Conservation (phyloP, 768 basidiomycete species). For the Udeniomyces megalosporus region DNA sequence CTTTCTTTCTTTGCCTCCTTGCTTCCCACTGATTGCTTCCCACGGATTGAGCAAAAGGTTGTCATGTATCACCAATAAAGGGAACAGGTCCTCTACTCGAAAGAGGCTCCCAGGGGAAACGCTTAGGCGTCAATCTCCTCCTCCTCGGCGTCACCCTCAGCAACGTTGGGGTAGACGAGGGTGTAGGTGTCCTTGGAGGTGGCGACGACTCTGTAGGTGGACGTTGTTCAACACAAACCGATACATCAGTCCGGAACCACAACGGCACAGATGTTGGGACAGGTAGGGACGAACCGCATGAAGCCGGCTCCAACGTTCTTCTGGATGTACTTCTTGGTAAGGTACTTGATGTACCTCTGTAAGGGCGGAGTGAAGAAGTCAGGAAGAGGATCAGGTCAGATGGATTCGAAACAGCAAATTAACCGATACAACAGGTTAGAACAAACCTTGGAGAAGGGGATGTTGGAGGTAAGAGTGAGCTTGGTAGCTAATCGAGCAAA, state of each 20-base stretch:
- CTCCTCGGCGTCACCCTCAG: constrained; percentile 9
- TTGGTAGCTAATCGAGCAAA: constrained; percentile 57
- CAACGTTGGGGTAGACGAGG: constrained; percentile 59
- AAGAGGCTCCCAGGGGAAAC: neutral
- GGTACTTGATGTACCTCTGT: constrained; percentile 42
- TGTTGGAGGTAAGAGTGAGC: constrained; percentile 66
- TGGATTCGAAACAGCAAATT: neutral
- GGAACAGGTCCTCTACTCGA: too few relatives aligned
- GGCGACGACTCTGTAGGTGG: constrained; percentile 64
- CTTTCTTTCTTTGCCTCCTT: neutral
- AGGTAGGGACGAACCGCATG: constrained; percentile 38
- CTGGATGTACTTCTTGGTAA: constrained; percentile 98
- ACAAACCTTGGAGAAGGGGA: constrained; percentile 58
- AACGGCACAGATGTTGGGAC: constrained; percentile 38
- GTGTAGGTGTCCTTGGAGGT: constrained; percentile 85
- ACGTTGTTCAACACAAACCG: neutral
- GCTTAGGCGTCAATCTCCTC: constrained; percentile 7
- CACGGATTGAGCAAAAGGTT: too few relatives aligned
- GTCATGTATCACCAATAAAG: too few relatives aligned
- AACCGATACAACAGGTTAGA: neutral
- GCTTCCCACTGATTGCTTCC: neutral
- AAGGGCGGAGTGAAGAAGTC: constrained; percentile 37
- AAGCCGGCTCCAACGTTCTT: constrained; percentile 45
- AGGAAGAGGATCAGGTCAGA: neutral
- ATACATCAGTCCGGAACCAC: constrained; percentile 12